Base-by-base conservation (phyloP, 768 basidiomycete genomes). In the Mycena alexandri region DNA sequence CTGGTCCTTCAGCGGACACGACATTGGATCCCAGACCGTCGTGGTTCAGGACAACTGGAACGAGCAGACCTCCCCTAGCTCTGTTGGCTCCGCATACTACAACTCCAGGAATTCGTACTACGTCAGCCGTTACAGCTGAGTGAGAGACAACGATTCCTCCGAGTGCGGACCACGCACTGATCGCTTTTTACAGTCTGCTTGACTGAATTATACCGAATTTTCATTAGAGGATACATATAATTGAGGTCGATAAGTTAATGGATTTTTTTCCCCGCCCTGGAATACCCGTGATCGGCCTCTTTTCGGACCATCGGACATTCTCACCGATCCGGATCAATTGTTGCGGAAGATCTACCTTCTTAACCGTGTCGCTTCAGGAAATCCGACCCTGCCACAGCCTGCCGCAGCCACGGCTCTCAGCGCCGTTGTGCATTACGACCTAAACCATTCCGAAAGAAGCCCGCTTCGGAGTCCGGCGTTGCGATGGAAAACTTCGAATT, bases 31-130 rank as follows among this genome's bases (percentile, higher is more conserved):
- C 56, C 76, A 80, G 66, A 81, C 77, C 47, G 77, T 84, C 52
- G 68, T 80, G 61, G 74, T 79, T 42, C 55, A 63, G 13, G 82
- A 72, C 74, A 84, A 85, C 80, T 86, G 84, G 83, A 67, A 77
- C 51, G 73, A 77, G 36, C 46, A 50, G 43, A 54, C 22, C 52
- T 76, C 75, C 22, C 78, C 63, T 51, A 50, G 47, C 22, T 75
- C 77, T 36, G 82, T 83, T 66, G 74, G 75, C 50, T 71, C 74
- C 63, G 82, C 82, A 16, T 81, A 76, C 74, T 71, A 70, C 59
- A 65, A 77, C 55, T 75, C 81, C 38, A 70, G 71, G 65, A 71
- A 75, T 51, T 78, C 80, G 1, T 68, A 68, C 50, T 65, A 52
- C 13, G 17, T 61, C 53, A 61, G 36, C 38, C 46, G 17, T 34